Evolutionary conservation across 495 filamentous ascomycete genomes (phyloP), one percentile per base, ranked within the genome.

Genomic region (Darksidea phi): DNA sequence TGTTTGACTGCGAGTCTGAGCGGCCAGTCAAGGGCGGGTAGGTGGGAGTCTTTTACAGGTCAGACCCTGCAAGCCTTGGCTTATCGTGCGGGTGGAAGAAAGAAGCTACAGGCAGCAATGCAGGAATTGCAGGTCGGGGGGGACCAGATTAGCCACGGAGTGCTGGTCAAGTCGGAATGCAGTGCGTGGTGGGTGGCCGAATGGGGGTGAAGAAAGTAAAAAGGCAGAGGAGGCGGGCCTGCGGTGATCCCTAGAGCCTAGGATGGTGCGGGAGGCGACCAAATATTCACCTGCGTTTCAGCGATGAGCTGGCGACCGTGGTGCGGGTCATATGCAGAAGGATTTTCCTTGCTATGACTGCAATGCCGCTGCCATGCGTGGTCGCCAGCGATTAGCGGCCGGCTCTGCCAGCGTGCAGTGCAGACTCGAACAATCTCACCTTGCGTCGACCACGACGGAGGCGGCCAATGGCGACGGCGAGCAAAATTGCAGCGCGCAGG

Each of bases 221-320:
- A 50, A 37, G 17, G 49, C 15, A 25, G 43, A 56, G 52, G 58
- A 55, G 53, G 54, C 48, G 61, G 49, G 62, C 49, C 56, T 58
- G 66, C 51, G 57, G 51, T 61, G 66, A 23, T 64, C 66, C 62
- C 61, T 66, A 57, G 48, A 25, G 53, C 37, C 43, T 46, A 48
- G 57, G 54, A 59, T 55, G 46, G 62, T 23, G 57, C 54, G 57
- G 62, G 49, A 59, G 25, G 32, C 47, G 25, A 58, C 57, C 51
- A 64, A 41, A 55, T 69, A 66, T 66, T 66, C 62, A 69, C 54
- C 53, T 63, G 56, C 58, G 62, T 69, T 66, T 69, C 61, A 69
- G 62, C 51, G 54, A 24, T 69, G 66, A 69, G 57, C 51, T 69
- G 61, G 61, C 62, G 32, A 58, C 37, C 17, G 26, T 66, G 49